These are phyloP conservation scores for Scheffersomyces lignosus DNA, from an alignment of 805 yeast genomes.

Conservation along the genomic window DNA sequence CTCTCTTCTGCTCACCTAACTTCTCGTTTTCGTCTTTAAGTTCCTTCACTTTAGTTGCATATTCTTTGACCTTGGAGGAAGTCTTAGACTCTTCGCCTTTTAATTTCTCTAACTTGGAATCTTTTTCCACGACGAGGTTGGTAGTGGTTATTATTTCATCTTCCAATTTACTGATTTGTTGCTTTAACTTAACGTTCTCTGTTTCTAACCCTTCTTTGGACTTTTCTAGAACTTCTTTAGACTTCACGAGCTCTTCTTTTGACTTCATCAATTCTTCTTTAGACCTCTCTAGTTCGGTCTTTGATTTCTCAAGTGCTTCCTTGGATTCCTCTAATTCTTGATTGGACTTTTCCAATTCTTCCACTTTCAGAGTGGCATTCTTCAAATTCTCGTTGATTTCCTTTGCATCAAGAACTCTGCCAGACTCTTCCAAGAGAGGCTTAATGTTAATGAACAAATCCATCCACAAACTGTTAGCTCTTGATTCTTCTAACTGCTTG, in stretches of 20 bases:
- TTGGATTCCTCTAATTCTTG: slow-evolving; percentile 20
- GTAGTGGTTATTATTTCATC: slow-evolving; percentile 30
- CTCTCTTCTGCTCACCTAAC: slow-evolving; percentile 31
- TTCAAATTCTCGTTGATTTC: slow-evolving; percentile 58
- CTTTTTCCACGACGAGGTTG: slow-evolving; percentile 44
- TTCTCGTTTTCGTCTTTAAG: slow-evolving; percentile 30
- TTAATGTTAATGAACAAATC: slow-evolving; percentile 65
- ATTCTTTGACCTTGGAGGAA: slow-evolving; percentile 28
- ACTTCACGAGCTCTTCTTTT: neutral
- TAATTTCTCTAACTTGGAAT: slow-evolving; percentile 43
- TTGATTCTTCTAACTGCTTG: slow-evolving; percentile 46
- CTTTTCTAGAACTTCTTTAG: slow-evolving; percentile 32
- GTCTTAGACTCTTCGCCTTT: slow-evolving; percentile 38
- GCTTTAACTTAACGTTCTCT: slow-evolving; percentile 42
- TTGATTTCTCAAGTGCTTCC: neutral
- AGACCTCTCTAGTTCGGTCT: slow-evolving; percentile 32
- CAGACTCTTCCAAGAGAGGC: slow-evolving; percentile 69
- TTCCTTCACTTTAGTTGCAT: slow-evolving; percentile 27
- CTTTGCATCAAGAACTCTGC: slow-evolving; percentile 57
- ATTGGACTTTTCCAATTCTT: slow-evolving; percentile 35
- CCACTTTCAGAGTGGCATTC: slow-evolving; percentile 44
- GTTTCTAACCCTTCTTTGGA: slow-evolving; percentile 26
- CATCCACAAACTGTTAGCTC: slow-evolving; percentile 71
- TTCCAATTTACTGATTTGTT: slow-evolving; percentile 32
- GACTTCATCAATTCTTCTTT: slow-evolving; percentile 11